Base-by-base conservation (phyloP, 805 yeast species). In the Deakozyma indianensis region DNA sequence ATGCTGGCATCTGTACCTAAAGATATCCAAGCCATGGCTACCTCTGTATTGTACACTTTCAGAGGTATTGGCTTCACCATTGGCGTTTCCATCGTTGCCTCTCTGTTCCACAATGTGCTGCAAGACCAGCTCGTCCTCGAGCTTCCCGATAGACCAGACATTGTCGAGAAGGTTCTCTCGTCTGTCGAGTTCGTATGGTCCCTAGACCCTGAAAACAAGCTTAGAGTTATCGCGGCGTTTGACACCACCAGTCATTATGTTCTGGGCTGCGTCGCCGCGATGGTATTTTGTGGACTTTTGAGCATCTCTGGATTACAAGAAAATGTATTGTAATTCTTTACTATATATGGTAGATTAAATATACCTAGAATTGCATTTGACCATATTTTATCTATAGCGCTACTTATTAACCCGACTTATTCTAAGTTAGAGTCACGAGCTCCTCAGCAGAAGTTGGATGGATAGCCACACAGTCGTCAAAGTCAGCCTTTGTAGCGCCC, bases 381-480 rank as follows among this genome's bases (percentile, higher is more conserved):
- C n/a, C n/a, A n/a, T 25, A 7, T 9, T 9, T 25, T 25, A 25
- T 25, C 28, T 25, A 25, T 25, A 25, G 28, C 28, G 14, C 14
- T 25, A n/a, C n/a, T n/a, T n/a, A n/a, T n/a, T n/a, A n/a, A n/a
- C n/a, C n/a, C n/a, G n/a, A n/a, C n/a, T n/a, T n/a, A n/a, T 16
- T 28, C 51, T 60, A 71, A 43, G 65, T 70, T 76, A 83, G 67
- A 21, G 99, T 92, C 32, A 92, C 99, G 43, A 92, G 66, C 68
- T 92, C 99, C 69, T 92, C 99, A 38, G 98, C 98, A 53, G 94
- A 78, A 1, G 98, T 92, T 51, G 99, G 99, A 63, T 92, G 99
- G 60, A 92, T 92, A 29, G 99, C 99, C 41, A 92, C 97, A 69
- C 94, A 84, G 62, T 69, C 78, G 66, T 92, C 99, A 53, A 92